Evolutionary conservation across 306 rosid genomes (phyloP), one percentile per base, ranked within the genome.

Genomic region (Luffa aegyptiaca): DNA sequence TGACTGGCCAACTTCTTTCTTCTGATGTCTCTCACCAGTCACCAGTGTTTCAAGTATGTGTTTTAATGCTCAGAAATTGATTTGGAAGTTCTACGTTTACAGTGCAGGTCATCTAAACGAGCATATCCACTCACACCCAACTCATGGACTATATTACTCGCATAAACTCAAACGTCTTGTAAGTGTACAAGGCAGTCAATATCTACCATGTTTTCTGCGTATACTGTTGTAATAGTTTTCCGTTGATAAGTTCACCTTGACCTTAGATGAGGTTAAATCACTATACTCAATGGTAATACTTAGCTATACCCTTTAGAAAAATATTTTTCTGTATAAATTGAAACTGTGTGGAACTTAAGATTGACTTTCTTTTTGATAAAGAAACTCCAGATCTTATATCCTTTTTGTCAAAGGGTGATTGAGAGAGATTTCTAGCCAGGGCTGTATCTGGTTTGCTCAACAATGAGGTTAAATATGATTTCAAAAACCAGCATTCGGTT

Each of bases 81-180:
- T 44, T 44, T 26, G 53, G 51, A 20, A 20, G 63, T 49, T 79
- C 42, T 65, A 31, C 65, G 79, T 79, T 82, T 86, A 70, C 92
- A 93, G 98, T 83, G 90, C 91, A 83, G 97, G 98, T 51, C 98
- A 93, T 86, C 83, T 93, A 91, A 79, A 82, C 59, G 92, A 89
- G 90, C 98, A 93, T 85, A 86, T 93, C 85, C 85, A 63, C 58
- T 49, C 81, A 44, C 85, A 90, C 79, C 84, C 89, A 55, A 89
- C 93, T 20, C 98, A 93, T 88, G 87, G 77, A 80, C 89, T 81
- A 74, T 88, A 82, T 86, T 93, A 90, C 85, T 93, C 98, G 35
- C 98, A 93, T 85, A 93, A 91, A 80, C 89, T 93, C 82, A 86
- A 86, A 81, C 93, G 95, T 71, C 89, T 91, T 83, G 98, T 90